Base-by-base conservation (phyloP, 2,329 filamentous ascomycete genomes). In the Orbilia oligospora region DNA sequence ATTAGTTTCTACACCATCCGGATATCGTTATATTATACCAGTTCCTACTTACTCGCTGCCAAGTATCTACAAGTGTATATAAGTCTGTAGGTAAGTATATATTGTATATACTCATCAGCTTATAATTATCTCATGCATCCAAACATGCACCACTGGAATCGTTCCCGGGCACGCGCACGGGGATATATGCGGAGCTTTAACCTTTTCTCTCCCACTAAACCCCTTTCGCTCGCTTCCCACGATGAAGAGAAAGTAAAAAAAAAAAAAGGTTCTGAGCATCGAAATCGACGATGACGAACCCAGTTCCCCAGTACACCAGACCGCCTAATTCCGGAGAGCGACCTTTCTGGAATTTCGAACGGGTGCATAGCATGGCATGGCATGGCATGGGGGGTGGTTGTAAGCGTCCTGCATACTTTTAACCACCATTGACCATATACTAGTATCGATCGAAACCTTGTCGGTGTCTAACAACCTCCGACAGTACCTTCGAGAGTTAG, bases 391-490 rank as follows among this genome's bases (percentile, higher is more conserved):
- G 38, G 12, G 12, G 38, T 4, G 12, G 38, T 4, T 41, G 44
- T 46, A 46, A 46, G 44, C 44, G 44, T 46, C 44, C 44, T 46
- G 44, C 44, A 46, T 46, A 27, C 8, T 9, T 1, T 36, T n/a
- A n/a, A n/a, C n/a, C n/a, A n/a, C n/a, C n/a, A n/a, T n/a, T n/a
- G n/a, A 8, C 6, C 33, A 5, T 36, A 9, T 36, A 1, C 33
- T 1, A 4, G 9, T 36, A 36, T 6, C 12, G 27, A 44, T n/a
- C n/a, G n/a, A 63, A 46, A 46, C 51, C 38, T 61, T 48, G 66
- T 70, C 72, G 72, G 65, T 27, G 61, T 61, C 63, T 38, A 67
- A 53, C 24, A 75, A 75, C 16, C 53, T 53, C 71, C 71, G 71
- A 69, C 14, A 61, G 12, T 44, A 9, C 18, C 27, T 30, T 30